Evolutionary conservation across 2,329 filamentous ascomycete genomes (phyloP).

Genomic region (Thelonectria rubi): DNA sequence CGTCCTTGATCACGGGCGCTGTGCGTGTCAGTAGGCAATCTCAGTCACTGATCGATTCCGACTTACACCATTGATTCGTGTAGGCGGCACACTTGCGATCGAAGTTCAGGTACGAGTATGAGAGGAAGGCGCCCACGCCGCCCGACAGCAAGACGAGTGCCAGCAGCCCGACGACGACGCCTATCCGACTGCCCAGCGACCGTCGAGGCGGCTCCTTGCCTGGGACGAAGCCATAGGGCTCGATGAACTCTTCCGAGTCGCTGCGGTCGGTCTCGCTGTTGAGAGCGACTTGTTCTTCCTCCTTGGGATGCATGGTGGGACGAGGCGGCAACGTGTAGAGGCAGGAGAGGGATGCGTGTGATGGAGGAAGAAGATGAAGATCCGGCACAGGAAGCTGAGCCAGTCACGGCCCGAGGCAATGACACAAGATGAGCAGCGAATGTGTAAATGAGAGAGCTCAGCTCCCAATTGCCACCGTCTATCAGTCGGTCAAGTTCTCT

Average conservation of each 20-base stretch:
- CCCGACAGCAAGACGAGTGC: constrained; percentile 30
- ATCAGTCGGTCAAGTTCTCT: constrained; percentile 13
- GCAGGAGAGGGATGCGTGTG: neutral
- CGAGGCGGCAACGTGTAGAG: neutral
- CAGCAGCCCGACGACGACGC: constrained; percentile 17
- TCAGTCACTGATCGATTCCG: neutral
- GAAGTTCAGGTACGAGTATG: constrained; percentile 33
- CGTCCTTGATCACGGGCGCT: constrained; percentile 49
- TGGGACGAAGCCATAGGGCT: constrained; percentile 31
- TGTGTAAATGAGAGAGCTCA: neutral
- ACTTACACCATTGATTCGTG: constrained; percentile 52
- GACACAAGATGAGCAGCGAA: constrained; percentile 13
- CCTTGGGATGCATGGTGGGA: constrained; percentile 35
- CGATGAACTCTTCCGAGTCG: constrained; percentile 33
- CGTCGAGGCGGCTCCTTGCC: constrained; percentile 23
- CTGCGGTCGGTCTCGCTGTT: constrained; percentile 25
- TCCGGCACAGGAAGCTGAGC: neutral
- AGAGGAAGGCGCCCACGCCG: constrained; percentile 33
- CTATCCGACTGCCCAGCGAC: constrained; percentile 28
- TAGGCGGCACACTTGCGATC: constrained; percentile 41
- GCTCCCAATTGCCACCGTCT: neutral
- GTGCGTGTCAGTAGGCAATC: constrained; percentile 11
- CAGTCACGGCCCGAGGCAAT: constrained; percentile 8
- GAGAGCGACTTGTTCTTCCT: constrained; percentile 34
- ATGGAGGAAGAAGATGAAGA: neutral